phyloP scores from a whole-genome alignment of 2,329 filamentous ascomycete genomes.

The Colletotrichum neosansevieriae region DNA sequence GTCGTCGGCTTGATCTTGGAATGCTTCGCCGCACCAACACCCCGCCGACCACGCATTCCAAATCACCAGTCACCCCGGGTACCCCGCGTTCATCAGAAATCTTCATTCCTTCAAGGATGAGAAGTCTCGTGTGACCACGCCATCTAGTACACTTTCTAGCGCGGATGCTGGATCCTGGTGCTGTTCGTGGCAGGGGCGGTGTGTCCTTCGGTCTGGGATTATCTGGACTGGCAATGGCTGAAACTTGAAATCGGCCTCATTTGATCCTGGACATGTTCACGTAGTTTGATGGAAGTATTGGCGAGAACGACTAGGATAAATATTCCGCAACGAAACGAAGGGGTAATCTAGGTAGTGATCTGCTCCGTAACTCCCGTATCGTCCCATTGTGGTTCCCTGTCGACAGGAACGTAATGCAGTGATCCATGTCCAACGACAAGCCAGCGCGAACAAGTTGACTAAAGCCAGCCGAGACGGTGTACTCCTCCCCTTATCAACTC shows the following conservation, averaged over 20 bases:
- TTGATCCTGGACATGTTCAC: too few relatives aligned
- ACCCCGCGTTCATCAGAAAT: neutral
- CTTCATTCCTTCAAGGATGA: neutral
- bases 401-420: conserved; percentile 12
- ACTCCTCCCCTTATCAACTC: conserved; percentile 12
- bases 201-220: too few relatives aligned
- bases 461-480: neutral
- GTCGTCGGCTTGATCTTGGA: neutral
- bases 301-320: conserved; percentile 19
- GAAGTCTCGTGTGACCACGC: neutral
- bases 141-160: neutral
- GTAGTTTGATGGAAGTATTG: too few relatives aligned
- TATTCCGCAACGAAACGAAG: conserved; percentile 21
- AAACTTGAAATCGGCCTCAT: too few relatives aligned
- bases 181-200: too few relatives aligned
- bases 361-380: conserved; percentile 30
- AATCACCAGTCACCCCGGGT: neutral
- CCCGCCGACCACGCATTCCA: neutral
- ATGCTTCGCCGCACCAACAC: conserved; percentile 1
- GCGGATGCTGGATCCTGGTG: too few relatives aligned
- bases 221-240: too few relatives aligned
- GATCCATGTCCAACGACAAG: neutral
- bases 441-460: neutral
- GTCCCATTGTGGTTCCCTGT: conserved; percentile 5
- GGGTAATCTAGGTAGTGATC: conserved; percentile 22